Evolutionary conservation across 495 filamentous ascomycete genomes (phyloP), one percentile per base, ranked within the genome.

Genomic region (Emericellopsis terricola): DNA sequence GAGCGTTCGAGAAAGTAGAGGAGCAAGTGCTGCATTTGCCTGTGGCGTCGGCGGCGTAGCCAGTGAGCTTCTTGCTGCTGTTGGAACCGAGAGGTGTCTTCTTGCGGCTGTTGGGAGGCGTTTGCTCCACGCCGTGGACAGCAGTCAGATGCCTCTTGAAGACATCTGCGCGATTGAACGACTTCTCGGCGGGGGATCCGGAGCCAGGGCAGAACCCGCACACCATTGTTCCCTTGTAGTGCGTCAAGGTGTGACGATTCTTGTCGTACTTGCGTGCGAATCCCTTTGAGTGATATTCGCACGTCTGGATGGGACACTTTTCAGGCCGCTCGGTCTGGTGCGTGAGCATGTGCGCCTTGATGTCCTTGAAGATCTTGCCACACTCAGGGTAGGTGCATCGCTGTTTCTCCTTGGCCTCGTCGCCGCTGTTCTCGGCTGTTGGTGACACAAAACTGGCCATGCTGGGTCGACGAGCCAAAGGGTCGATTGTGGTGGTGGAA

Each of bases 201-300:
- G 81, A 79, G 3, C 86, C 85, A 0, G 87, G 86, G 47, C 89
- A 99, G 62, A 99, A 99, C 21, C 86, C 85, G 55, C 89, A 99
- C 17, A 99, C 85, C 91, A 99, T 96, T 19, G 84, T 96, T 7
- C 91, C 91, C 59, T 96, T 96, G 68, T 99, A 99, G 48, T 99
- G 89, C 16, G 91, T 99, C 35, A 99, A 51, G 0, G 87, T 94
- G 51, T 99, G 89, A 19, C 89, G 68, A 51, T 96, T 96, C 62
- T 94, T 96, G 60, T 99, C 89, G 49, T 99, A 97, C 51, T 96
- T 99, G 33, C 89, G 65, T 9, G 89, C 87, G 50, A 99, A 99
- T 15, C 89, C 89, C 56, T 94, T 96, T 41, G 72, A 66, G 58
- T 93, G 84, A 53, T 94, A 99, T 41, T 94, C 84, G 65, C 89